Evolutionary conservation across 2,329 filamentous ascomycete genomes (phyloP).

Genomic region (Microcyclospora pomicola): DNA sequence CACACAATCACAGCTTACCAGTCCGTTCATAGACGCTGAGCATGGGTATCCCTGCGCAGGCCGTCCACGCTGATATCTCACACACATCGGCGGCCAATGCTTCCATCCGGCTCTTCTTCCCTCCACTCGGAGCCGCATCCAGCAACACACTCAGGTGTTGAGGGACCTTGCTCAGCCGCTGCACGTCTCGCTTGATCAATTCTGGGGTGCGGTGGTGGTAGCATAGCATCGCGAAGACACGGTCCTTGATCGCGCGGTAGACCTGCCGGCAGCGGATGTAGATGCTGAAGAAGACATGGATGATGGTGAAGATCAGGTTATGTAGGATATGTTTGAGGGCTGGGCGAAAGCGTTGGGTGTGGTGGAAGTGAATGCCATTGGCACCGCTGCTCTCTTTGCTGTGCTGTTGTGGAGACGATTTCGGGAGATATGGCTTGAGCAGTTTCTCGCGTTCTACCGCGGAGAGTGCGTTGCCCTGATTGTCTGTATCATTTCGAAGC

Average conservation of each 20-base stretch:
- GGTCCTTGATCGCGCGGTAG: conserved; percentile 65
- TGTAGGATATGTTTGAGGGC: conserved; percentile 35
- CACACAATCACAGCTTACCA: conserved; percentile 38
- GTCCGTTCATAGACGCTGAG: conserved; percentile 87
- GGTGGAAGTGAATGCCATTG: conserved; percentile 9
- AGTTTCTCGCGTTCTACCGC: conserved; percentile 19
- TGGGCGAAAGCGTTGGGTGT: conserved; percentile 16
- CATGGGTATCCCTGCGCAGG: conserved; percentile 72
- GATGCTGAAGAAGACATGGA: conserved; percentile 75
- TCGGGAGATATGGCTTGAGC: conserved; percentile 22
- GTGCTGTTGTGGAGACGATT: conserved; percentile 1
- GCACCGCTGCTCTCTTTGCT: conserved; percentile 1
- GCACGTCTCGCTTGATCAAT: conserved; percentile 77
- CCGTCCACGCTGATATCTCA: conserved; percentile 86
- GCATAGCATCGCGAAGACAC: conserved; percentile 67
- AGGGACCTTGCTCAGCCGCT: conserved; percentile 57
- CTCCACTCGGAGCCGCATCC: conserved; percentile 53
- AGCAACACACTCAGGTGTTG: conserved; percentile 80
- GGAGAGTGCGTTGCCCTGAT: conserved; percentile 14
- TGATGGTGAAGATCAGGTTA: conserved; percentile 50
- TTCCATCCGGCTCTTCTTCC: conserved; percentile 62
- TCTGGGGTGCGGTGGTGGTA: conserved; percentile 95
- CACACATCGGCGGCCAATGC: conserved; percentile 78
- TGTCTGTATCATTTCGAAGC: conserved; percentile 17
- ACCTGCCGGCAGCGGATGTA: conserved; percentile 71